A percentile compares a stretch with the other conserved stretches of the same genome.
These are phyloP conservation scores for Geosmithia morbida DNA, from an alignment of 2,329 filamentous ascomycete genomes.

Conservation along the genomic window DNA sequence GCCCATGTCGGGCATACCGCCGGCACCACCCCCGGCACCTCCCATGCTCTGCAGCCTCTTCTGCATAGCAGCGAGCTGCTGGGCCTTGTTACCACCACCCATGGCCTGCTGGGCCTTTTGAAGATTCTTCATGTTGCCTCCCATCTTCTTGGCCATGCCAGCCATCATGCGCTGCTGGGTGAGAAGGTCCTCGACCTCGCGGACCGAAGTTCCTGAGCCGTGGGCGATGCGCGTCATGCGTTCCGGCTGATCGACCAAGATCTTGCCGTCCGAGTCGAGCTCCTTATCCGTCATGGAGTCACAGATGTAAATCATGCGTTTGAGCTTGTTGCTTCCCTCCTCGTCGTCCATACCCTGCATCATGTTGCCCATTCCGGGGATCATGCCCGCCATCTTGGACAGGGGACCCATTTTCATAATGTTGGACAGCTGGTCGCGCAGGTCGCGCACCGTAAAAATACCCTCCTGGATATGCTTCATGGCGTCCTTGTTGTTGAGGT, in stretches of 20 bases:
- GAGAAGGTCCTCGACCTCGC: conserved; percentile 90
- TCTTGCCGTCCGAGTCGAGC: conserved; percentile 86
- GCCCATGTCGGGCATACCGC: conserved; percentile 67
- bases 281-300: conserved; percentile 97
- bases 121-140: conserved; percentile 96
- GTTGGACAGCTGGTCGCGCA: conserved; percentile 88
- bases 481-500: conserved; percentile 94
- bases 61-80: conserved; percentile 95
- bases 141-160: conserved; percentile 98
- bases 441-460: conserved; percentile 87
- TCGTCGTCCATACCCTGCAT: conserved; percentile 97
- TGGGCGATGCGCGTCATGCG: conserved; percentile 85
- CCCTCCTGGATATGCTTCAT: conserved; percentile 98
- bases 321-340: conserved; percentile 82
- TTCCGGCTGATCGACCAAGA: conserved; percentile 83
- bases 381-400: conserved; percentile 98
- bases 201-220: conserved; percentile 80
- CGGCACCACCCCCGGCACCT: conserved; percentile 44
- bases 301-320: conserved; percentile 98
- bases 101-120: conserved; percentile 83
- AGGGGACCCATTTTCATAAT: conserved; percentile 99
- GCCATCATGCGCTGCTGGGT: conserved; percentile 99
- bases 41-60: conserved; percentile 91
- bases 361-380: conserved; percentile 83
- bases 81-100: conserved; percentile 79